A percentile compares a stretch with the other conserved stretches of the same genome.
Conservation (phyloP, 2,329 filamentous ascomycete species). For the Bipolaris bicolor region DNA sequence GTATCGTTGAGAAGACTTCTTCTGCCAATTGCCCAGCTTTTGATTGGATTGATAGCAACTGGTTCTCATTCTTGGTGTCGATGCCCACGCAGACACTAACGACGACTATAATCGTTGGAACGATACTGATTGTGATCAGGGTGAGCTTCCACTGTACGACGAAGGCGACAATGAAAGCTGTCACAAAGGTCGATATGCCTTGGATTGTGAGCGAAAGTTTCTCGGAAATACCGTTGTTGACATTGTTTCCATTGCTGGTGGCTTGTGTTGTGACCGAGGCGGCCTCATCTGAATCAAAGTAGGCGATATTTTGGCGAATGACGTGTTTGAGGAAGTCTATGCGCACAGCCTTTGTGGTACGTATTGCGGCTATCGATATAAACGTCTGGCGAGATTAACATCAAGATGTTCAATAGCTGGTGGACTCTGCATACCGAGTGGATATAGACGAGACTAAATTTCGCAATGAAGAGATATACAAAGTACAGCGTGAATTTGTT, state of each 20-base stretch:
- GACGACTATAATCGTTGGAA: conserved; percentile 53
- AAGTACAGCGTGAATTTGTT: conserved; percentile 63
- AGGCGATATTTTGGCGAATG: conserved; percentile 57
- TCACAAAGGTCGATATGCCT: conserved; percentile 62
- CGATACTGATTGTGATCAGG: conserved; percentile 67
- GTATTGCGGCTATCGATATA: conserved; percentile 59
- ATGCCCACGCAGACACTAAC: conserved; percentile 42
- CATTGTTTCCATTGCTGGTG: conserved; percentile 89
- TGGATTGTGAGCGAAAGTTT: conserved; percentile 55
- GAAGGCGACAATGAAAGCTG: conserved; percentile 91
- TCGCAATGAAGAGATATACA: conserved; percentile 71
- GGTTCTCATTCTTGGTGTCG: conserved; percentile 45
- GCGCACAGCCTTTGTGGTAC: conserved; percentile 59
- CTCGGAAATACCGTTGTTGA: conserved; percentile 80
- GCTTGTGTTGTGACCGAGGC: conserved; percentile 95
- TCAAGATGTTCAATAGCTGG: neutral
- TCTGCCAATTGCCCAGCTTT: conserved; percentile 56
- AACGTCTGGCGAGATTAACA: conserved; percentile 33
- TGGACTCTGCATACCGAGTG: conserved; percentile 26
- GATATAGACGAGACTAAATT: conserved; percentile 66
- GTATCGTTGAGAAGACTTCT: conserved; percentile 58
- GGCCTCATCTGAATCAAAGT: conserved; percentile 80
- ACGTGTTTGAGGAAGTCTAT: conserved; percentile 69
- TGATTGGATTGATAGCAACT: conserved; percentile 52
- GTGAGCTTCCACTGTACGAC: conserved; percentile 92